Base-by-base conservation (phyloP, 768 basidiomycete species). In the Gloeophyllum trabeum region DNA sequence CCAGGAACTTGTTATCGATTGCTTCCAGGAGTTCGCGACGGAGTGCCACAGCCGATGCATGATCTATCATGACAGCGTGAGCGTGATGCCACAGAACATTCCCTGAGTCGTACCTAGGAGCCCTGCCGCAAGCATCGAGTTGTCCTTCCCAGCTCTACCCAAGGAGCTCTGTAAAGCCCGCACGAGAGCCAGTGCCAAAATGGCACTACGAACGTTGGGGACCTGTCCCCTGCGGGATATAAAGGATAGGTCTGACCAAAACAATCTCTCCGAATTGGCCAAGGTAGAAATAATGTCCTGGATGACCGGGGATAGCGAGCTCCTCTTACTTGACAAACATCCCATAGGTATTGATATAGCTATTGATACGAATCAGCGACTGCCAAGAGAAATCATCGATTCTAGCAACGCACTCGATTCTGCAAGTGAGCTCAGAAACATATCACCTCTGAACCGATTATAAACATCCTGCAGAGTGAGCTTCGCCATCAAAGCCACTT, bases 301-400 rank as follows among this genome's bases (percentile, higher is more conserved):
- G 0, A 67, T 69, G 2, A 73, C 69, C 28, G 69, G 61, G 19
- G 64, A 61, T n/a, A 63, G 52, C 18, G 61, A 51, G 36, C 55
- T 49, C 2, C 53, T 57, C 43, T 63, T 61, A 42, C 67, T 66
- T 23, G 67, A 65, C 0, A 73, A 71, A 66, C 82, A 78, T 0
- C 84, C 80, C 76, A 88, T 79, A 0, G 89, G 88, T 43, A 91
- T 69, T 3, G 88, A 77, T 46, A 94, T 82, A 19, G 86, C 85
- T 96, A 48, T 24, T 16, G 44, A 37, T 4, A 53, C 44, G 40
- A 6, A 32, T 16, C 16, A 10, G 16, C 16, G 10, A 10, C 10
- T 32, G 10, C 10, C 10, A 10, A 32, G 10, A 10, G 10, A 32
- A 32, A 32, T 10, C 28, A 32, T 10, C 10, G 28, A 26, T 43